Evolutionary conservation across 2,329 filamentous ascomycete species (phyloP), one percentile per base, ranked within the genome.

Genomic region (Penicillium polonicum): DNA sequence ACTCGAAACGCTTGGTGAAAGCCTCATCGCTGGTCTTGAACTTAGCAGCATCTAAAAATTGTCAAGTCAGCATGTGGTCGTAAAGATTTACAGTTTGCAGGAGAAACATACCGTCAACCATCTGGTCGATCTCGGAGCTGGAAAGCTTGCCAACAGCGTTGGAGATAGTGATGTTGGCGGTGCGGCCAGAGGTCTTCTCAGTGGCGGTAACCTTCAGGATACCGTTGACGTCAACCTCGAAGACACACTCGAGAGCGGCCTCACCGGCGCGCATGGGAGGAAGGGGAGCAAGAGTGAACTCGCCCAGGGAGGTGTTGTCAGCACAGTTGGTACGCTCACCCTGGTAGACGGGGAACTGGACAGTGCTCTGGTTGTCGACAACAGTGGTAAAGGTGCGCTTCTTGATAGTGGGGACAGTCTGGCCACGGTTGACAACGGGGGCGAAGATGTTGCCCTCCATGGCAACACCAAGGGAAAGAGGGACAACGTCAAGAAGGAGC

Each of bases 381-480:
- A 77, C 71, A 15, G 92, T 97, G 67, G 92, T 96, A 81, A 97
- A 96, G 19, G 92, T 93, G 64, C 80, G 79, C 82, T 95, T 95
- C 82, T 93, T 94, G 63, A 96, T 80, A 15, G 83, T 87, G 6
- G 91, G 91, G 2, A 92, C 87, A 5, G 89, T 91, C 62, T 86
- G 79, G 21, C 89, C 90, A 73, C 90, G 88, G 63, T 90, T 82
- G 67, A 99, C 92, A 65, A 97, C 93, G 51, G 91, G 90, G 55
- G 93, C 93, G 76, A 97, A 97, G 80, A 97, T 96, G 84, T 97
- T 97, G 68, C 94, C 93, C 84, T 97, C 94, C 94, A 97, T 99
- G 75, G 93, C 94, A 68, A 99, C 93, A 89, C 94, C 94, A 33
- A 99, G 90, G 62, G 92, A 96, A 63, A 99, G 89, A 69, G 94